phyloP scores from a whole-genome alignment of 139 green algal genomes.

The Zygnema circumcarinatum region DNA sequence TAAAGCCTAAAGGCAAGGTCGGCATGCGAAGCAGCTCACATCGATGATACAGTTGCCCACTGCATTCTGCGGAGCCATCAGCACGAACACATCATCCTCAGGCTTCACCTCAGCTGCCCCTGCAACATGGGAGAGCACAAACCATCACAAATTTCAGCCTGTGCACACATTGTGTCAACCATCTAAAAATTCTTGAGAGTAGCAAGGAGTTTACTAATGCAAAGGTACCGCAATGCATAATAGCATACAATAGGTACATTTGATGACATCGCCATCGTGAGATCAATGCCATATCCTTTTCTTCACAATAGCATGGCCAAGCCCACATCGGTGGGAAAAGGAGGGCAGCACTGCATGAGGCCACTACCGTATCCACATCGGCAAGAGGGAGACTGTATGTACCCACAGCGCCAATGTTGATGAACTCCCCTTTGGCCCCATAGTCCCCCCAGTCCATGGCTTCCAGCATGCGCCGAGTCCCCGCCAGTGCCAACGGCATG shows the following conservation, averaged over 20 bases:
- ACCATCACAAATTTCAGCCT: conserved; percentile 2
- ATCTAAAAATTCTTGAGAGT: background rate
- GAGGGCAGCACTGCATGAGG: too few relatives aligned
- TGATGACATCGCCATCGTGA: too few relatives aligned
- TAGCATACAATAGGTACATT: too few relatives aligned
- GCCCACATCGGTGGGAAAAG: too few relatives aligned
- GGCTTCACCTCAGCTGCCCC: conserved; percentile 53
- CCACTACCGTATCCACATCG: too few relatives aligned
- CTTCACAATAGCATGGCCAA: too few relatives aligned
- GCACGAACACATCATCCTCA: conserved; percentile 62
- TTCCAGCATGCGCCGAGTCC: conserved; percentile 73
- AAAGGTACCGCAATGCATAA: too few relatives aligned
- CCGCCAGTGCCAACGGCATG: conserved; percentile 74
- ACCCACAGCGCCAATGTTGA: conserved; percentile 70
- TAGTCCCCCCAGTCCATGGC: conserved; percentile 85
- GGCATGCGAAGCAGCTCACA: background rate
- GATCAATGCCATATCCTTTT: too few relatives aligned
- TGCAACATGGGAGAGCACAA: background rate
- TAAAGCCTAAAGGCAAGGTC: too few relatives aligned
- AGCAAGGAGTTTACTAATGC: too few relatives aligned
- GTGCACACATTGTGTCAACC: background rate
- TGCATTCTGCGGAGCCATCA: conserved; percentile 76
- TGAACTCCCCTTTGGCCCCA: conserved; percentile 60
- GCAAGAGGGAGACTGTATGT: too few relatives aligned
- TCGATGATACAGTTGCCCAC: conserved; percentile 75